Evolutionary conservation across 2,329 filamentous ascomycete genomes (phyloP).

Genomic region (Penicillium sp.): DNA sequence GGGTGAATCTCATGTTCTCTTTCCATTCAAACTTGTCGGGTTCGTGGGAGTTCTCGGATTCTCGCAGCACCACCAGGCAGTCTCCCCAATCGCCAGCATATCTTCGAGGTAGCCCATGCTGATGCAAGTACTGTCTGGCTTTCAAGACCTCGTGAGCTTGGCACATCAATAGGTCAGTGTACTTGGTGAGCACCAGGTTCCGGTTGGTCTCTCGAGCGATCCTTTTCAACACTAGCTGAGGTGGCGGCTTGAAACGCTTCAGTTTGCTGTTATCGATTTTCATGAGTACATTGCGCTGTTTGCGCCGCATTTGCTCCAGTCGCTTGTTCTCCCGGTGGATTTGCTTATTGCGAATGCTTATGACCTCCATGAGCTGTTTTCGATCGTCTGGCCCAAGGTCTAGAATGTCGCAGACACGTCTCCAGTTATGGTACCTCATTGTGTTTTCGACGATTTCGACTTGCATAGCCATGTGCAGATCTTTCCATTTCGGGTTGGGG

Average conservation of each 20-base stretch:
- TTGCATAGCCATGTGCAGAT: conserved; percentile 27
- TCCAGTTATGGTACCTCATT: conserved; percentile 17
- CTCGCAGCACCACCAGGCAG: conserved; percentile 17
- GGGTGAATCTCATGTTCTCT: conserved; percentile 5
- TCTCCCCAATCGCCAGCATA: conserved; percentile 31
- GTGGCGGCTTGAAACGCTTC: conserved; percentile 18
- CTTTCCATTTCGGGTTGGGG: conserved; percentile 24
- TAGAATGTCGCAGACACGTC: conserved; percentile 19
- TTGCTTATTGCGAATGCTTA: conserved; percentile 21
- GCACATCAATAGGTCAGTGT: conserved; percentile 25
- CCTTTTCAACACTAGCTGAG: conserved; percentile 24
- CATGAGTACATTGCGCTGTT: conserved; percentile 28
- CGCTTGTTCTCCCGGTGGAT: conserved; percentile 22
- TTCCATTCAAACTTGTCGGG: conserved; percentile 17
- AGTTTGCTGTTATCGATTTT: conserved; percentile 27
- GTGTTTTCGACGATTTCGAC: conserved; percentile 33
- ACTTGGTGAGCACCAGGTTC: not conserved
- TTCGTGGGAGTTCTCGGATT: not conserved
- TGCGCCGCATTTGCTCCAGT: conserved; percentile 28
- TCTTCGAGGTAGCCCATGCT: conserved; percentile 21
- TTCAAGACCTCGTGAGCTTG: conserved; percentile 24
- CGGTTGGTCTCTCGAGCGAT: conserved; percentile 17
- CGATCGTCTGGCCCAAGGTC: conserved; percentile 21
- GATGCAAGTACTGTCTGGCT: conserved; percentile 27
- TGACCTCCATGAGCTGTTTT: conserved; percentile 12